Evolutionary conservation across 2,329 filamentous ascomycete genomes (phyloP).

Genomic region (Aspergillus quadrilineatus): DNA sequence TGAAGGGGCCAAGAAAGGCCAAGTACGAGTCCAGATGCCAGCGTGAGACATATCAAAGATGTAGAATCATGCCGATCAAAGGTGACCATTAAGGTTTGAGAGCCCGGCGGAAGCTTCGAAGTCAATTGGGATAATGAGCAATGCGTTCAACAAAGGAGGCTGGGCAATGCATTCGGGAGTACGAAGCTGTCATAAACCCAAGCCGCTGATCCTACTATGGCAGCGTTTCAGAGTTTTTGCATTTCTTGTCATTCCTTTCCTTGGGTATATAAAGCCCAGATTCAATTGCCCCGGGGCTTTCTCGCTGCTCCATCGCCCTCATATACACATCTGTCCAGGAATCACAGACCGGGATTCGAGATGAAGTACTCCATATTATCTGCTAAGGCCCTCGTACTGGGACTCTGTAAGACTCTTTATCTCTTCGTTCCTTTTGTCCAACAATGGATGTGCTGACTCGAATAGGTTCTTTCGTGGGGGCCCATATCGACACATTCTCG

Average conservation of each 20-base stretch:
- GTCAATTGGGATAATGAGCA: neutral
- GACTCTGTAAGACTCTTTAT: conserved; percentile 4
- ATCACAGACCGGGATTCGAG: neutral
- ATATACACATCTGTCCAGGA: neutral
- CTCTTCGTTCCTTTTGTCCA: neutral
- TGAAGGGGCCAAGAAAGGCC: neutral
- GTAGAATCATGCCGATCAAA: neutral
- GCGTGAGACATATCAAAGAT: neutral
- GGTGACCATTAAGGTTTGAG: neutral
- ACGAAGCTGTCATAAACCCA: neutral
- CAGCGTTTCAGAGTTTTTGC: conserved; percentile 1
- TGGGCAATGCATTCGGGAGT: neutral
- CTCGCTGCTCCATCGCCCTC: neutral
- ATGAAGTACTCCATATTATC: conserved; percentile 1
- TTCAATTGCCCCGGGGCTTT: neutral
- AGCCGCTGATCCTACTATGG: neutral
- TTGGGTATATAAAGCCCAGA: neutral
- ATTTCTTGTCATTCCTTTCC: neutral
- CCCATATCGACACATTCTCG: conserved; percentile 18
- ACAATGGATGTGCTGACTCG: neutral
- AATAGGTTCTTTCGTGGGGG: conserved; percentile 6
- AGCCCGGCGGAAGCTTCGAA: neutral
- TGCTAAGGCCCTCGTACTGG: neutral
- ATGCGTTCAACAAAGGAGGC: neutral
- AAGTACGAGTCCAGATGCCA: neutral